Percentiles rank a stretch among this genome's conserved stretches.
Conservation (phyloP, 768 basidiomycete species). For the Russula compacta region DNA sequence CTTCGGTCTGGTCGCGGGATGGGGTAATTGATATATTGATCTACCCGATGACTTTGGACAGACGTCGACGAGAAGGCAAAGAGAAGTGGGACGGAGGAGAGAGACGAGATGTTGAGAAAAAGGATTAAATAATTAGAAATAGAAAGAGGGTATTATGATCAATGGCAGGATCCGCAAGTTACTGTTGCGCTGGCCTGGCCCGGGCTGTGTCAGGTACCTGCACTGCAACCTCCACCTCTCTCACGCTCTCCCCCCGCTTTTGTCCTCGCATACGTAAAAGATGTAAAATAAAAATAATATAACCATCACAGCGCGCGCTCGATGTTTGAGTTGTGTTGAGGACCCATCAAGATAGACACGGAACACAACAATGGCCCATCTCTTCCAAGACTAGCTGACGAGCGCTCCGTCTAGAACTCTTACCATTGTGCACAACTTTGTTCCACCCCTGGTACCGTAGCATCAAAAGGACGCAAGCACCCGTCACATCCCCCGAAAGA, state of each 20-base stretch:
- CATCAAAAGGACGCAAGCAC: neutral
- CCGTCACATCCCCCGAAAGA: neutral
- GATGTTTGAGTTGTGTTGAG: too few species aligned
- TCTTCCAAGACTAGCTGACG: neutral
- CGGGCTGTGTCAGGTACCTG: constrained; percentile 1
- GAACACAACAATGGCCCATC: neutral
- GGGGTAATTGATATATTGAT: constrained; percentile 2
- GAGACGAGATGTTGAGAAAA: neutral
- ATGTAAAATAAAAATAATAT: neutral
- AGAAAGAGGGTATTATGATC: neutral
- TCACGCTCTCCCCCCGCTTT: neutral
- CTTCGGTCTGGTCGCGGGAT: constrained; percentile 19
- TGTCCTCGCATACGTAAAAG: neutral
- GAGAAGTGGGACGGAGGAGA: neutral
- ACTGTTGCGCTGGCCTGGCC: neutral
- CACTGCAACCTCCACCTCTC: neutral
- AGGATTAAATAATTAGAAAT: neutral
- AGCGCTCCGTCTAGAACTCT: neutral
- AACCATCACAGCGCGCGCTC: too few species aligned
- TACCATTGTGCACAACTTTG: neutral
- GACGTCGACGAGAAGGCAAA: neutral
- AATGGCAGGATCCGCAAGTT: neutral
- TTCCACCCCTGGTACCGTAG: neutral
- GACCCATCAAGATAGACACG: too few species aligned
- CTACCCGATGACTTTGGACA: neutral